A percentile compares a stretch with the other conserved stretches of the same genome.
Evolutionary conservation across 2,329 filamentous ascomycete genomes (phyloP).

Genomic region (Pyrenochaeta sp.): DNA sequence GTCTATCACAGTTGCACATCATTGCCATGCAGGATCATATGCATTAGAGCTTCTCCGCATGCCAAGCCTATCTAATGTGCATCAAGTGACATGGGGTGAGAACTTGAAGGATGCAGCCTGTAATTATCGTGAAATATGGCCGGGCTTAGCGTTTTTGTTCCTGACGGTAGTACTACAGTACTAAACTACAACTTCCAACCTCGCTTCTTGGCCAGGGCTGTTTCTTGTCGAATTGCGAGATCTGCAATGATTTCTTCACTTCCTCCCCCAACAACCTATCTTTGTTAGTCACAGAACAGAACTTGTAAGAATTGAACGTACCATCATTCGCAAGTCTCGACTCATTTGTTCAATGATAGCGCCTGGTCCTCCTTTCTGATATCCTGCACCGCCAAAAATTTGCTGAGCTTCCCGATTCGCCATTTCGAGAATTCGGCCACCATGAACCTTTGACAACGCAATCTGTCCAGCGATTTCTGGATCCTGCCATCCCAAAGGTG

Average conservation of each 20-base stretch:
- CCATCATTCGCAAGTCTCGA: conserved; percentile 61
- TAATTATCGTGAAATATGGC: not conserved
- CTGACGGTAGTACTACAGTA: not conserved
- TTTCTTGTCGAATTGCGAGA: conserved; percentile 60
- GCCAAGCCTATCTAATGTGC: conserved; percentile 11
- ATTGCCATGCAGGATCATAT: conserved; percentile 8
- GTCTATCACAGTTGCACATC: not conserved
- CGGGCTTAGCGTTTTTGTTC: not conserved
- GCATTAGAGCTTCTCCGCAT: conserved; percentile 8
- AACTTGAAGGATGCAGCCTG: not conserved
- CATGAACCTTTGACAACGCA: conserved; percentile 58
- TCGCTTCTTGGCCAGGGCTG: conserved; percentile 46
- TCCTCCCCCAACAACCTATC: conserved; percentile 56
- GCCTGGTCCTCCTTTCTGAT: conserved; percentile 58
- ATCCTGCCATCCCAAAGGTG: conserved; percentile 50
- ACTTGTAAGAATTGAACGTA: conserved; percentile 48
- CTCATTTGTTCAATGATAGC: conserved; percentile 62
- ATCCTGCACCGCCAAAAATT: conserved; percentile 62
- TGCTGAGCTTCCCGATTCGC: conserved; percentile 63
- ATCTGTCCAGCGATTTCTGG: conserved; percentile 50
- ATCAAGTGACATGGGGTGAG: not conserved
- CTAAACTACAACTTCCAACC: conserved; percentile 53
- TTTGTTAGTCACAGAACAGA: conserved; percentile 12
- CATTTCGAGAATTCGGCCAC: conserved; percentile 58
- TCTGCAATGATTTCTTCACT: conserved; percentile 65